A percentile compares a stretch with the other conserved stretches of the same genome.
Evolutionary conservation across 305 asterid genomes (phyloP).

Genomic region (Rubia occidens): DNA sequence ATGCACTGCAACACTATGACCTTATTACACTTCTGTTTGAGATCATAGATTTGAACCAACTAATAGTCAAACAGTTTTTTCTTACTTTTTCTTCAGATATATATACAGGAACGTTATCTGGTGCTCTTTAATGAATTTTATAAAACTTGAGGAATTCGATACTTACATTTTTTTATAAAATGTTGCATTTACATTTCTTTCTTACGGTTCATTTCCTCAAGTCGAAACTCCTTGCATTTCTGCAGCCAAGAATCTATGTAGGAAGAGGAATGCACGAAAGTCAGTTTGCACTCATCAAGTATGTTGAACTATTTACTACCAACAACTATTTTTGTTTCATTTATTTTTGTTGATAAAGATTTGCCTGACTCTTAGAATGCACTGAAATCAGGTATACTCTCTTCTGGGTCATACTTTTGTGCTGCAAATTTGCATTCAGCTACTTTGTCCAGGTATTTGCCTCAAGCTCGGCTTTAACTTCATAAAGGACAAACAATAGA

Average conservation of each 20-base stretch:
- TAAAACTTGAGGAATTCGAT: conserved; percentile 2
- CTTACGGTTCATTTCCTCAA: conserved; percentile 14
- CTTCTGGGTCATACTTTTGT: conserved; percentile 83
- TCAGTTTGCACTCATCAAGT: conserved; percentile 87
- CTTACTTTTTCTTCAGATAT: not conserved
- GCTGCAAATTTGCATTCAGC: conserved; percentile 71
- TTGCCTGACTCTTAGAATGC: conserved; percentile 19
- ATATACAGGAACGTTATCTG: not conserved
- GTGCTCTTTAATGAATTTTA: conserved; percentile 5
- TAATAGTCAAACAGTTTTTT: not conserved
- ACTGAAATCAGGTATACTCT: conserved; percentile 65
- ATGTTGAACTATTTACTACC: conserved; percentile 27
- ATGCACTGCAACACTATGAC: not conserved
- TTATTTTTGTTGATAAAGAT: conserved; percentile 12
- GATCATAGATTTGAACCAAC: not conserved
- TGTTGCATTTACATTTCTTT: not conserved
- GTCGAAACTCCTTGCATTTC: conserved; percentile 20
- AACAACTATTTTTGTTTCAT: conserved; percentile 9
- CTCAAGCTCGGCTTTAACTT: conserved; percentile 11
- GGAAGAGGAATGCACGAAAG: conserved; percentile 99
- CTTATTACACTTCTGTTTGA: not conserved
- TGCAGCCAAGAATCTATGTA: conserved; percentile 89
- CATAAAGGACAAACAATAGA: not conserved
- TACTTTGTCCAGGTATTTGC: conserved; percentile 71
- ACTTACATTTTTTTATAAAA: not conserved